Conservation (phyloP, 2,329 filamentous ascomycete genomes). For the Rhytidhysteron rufulum region DNA sequence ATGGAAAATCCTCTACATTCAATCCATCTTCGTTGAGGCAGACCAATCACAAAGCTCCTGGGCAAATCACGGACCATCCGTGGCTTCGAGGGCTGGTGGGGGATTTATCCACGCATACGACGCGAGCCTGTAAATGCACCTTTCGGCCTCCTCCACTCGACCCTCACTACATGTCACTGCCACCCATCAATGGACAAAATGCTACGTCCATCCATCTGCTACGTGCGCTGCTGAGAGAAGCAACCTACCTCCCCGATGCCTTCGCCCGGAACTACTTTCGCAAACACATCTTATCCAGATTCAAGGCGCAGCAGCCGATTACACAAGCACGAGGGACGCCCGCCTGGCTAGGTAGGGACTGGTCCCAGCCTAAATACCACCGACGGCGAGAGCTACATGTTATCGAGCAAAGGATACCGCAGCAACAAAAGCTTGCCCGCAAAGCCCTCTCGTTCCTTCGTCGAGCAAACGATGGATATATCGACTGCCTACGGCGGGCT, state of each 20-base stretch:
- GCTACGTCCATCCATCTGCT: conserved; percentile 42
- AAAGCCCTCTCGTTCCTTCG: conserved; percentile 43
- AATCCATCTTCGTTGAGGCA: too few relatives aligned
- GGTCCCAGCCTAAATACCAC: conserved; percentile 11
- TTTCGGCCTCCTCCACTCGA: conserved; percentile 3
- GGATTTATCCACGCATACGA: too few relatives aligned
- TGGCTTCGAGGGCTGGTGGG: too few relatives aligned
- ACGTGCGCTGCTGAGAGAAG: conserved; percentile 56
- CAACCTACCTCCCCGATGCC: conserved; percentile 58
- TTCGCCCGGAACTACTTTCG: conserved; percentile 49
- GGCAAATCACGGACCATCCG: too few relatives aligned
- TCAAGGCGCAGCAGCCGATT: conserved; percentile 41
- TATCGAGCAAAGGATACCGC: conserved; percentile 19
- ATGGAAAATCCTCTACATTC: too few relatives aligned
- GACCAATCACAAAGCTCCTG: too few relatives aligned
- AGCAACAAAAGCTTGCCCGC: conserved; percentile 20
- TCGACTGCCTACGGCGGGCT: conserved; percentile 48
- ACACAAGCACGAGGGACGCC: conserved; percentile 17
- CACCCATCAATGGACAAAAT: conserved; percentile 9
- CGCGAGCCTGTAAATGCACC: not conserved
- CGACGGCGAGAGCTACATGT: conserved; percentile 17
- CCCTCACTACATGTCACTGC: conserved; percentile 7
- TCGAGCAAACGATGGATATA: conserved; percentile 56
- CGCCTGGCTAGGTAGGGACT: conserved; percentile 15
- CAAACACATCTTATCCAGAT: conserved; percentile 46